These are phyloP conservation scores for Singerocomus inundabilis DNA, from an alignment of 1,284 basidiomycete genomes.

Conservation along the genomic window DNA sequence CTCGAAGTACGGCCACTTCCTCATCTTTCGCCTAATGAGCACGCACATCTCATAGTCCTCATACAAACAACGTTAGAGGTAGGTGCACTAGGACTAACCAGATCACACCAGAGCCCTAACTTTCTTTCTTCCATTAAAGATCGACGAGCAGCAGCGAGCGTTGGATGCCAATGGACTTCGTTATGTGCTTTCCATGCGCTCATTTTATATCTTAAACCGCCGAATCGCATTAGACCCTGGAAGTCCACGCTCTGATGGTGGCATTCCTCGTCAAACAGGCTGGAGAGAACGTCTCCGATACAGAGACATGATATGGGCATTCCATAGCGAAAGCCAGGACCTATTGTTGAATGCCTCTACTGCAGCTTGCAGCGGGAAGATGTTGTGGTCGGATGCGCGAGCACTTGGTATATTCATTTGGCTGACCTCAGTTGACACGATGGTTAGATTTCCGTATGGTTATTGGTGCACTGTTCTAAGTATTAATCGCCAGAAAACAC, in stretches of 20 bases:
- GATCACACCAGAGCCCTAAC: constrained; percentile 1
- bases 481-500: constrained; percentile 52
- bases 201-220: constrained; percentile 75
- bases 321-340: constrained; percentile 90
- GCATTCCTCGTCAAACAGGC: constrained; percentile 43
- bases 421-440: constrained; percentile 72
- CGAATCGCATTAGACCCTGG: constrained; percentile 48
- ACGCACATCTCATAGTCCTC: constrained; percentile 75
- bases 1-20: constrained; percentile 66
- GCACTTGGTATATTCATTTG: constrained; percentile 87
- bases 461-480: background rate
- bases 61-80: constrained; percentile 89
- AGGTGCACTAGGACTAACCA: constrained; percentile 15
- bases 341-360: constrained; percentile 72
- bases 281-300: constrained; percentile 76
- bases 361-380: constrained; percentile 74
- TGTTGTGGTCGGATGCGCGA: constrained; percentile 86
- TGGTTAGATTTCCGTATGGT: constrained; percentile 52
- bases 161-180: constrained; percentile 88
- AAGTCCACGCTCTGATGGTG: constrained; percentile 41
- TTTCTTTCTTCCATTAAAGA: constrained; percentile 42
- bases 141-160: constrained; percentile 82
- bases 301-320: constrained; percentile 94
- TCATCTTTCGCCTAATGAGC: constrained; percentile 74
- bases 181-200: constrained; percentile 86